These are phyloP conservation scores for Boletus rubroflammeus DNA, from an alignment of 768 basidiomycete genomes.

Conservation along the genomic window DNA sequence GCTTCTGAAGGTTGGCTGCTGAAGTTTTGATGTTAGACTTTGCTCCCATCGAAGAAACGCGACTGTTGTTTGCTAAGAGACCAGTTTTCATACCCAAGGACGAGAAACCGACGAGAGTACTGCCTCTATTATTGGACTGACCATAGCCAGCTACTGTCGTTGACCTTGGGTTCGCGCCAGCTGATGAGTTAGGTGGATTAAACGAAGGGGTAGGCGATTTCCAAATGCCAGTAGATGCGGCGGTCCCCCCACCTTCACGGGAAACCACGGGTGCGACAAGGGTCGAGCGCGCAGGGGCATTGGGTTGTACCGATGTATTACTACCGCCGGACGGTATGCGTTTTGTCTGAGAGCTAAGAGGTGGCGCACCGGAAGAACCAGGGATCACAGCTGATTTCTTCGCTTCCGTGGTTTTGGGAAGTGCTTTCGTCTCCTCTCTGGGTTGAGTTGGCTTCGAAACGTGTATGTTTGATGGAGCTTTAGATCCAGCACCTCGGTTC, in stretches of 20 bases:
- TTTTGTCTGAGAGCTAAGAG: constrained; percentile 17
- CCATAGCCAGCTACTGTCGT: constrained; percentile 18
- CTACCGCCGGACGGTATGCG: constrained; percentile 16
- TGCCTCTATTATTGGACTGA: constrained; percentile 14
- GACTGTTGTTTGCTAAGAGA: constrained; percentile 17
- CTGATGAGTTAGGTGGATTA: constrained; percentile 8
- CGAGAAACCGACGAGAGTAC: constrained; percentile 28
- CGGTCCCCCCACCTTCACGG: constrained; percentile 2
- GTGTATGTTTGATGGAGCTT: constrained; percentile 24
- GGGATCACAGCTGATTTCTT: constrained; percentile 23
- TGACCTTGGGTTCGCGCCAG: constrained; percentile 10
- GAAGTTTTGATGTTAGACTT: constrained; percentile 18
- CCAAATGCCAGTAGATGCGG: constrained; percentile 13
- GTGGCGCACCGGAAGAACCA: constrained; percentile 22
- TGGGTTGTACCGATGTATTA: constrained; percentile 2
- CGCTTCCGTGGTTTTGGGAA: constrained; percentile 3
- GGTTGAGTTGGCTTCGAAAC: constrained; percentile 24
- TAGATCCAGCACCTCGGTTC: constrained; percentile 49
- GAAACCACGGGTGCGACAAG: constrained; percentile 12
- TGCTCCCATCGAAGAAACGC: constrained; percentile 29
- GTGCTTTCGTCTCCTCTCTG: constrained; percentile 14
- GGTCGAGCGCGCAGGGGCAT: constrained; percentile 8
- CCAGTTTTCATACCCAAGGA: constrained; percentile 40
- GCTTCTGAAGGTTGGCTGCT: constrained; percentile 7
- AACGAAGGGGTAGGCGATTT: constrained; percentile 23